Base-by-base conservation (phyloP, 257 asterid species). In the Penstemon barbatus region DNA sequence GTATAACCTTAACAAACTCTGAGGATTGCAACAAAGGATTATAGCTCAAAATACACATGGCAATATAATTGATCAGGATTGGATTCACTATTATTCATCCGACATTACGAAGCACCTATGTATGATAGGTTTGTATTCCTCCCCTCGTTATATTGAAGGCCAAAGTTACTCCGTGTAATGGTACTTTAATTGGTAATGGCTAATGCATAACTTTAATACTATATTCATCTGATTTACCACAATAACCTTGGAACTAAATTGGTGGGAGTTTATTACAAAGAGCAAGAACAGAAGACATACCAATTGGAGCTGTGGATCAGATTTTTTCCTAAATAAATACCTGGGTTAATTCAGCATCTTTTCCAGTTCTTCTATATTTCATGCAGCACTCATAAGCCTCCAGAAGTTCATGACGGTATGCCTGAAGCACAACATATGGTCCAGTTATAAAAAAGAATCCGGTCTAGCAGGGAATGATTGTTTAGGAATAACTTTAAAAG, bases 321-420 rank as follows among this genome's bases (percentile, higher is more conserved):
- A 46, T 63, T 75, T 67, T 63, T 67, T 43, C 41, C 58, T 25
- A 39, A 42, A 63, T 51, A 37, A 51, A 58, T 86, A 93, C 99
- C 99, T 94, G 99, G 59, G 91, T 94, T 68, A 94, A 87, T 86
- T 89, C 99, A 54, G 97, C 97, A 81, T 87, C 97, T 77, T 82
- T 91, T 68, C 97, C 97, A 33, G 90, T 89, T 71, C 84, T 79
- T 81, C 81, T 80, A 70, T 89, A 94, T 68, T 89, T 89, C 91
- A 80, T 78, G 79, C 99, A 94, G 80, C 97, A 91, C 39, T 89
- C 95, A 61, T 83, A 83, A 38, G 99, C 99, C 85, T 94, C 99
- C 86, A 83, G 68, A 65, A 94, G 85, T 75, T 94, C 99, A 66
- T 81, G 83, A 36, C 84, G 91, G 75, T 87, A 94, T 75, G 96